These are phyloP conservation scores for Knufia petricola DNA, from an alignment of 2,329 filamentous ascomycete genomes.

Conservation along the genomic window DNA sequence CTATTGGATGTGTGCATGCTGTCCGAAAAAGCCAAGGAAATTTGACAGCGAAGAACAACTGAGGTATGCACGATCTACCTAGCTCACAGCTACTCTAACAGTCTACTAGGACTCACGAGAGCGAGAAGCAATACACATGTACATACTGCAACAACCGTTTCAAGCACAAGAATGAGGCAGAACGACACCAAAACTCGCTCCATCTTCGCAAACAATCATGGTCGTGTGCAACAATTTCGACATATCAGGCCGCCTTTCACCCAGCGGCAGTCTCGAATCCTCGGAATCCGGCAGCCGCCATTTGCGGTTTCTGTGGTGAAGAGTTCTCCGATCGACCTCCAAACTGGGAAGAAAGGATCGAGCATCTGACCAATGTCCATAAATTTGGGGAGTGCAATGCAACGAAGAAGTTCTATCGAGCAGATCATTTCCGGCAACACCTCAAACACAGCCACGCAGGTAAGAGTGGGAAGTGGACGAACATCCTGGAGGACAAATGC, in stretches of 20 bases:
- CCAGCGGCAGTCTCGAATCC: constrained; percentile 48
- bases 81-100: background rate
- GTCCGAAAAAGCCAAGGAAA: constrained; percentile 93
- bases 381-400: constrained; percentile 98
- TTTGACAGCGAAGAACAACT: constrained; percentile 79
- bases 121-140: constrained; percentile 94
- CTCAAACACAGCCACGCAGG: constrained; percentile 95
- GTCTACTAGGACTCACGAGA: constrained; percentile 62
- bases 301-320: constrained; percentile 90
- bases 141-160: constrained; percentile 88
- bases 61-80: constrained; percentile 44
- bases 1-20: constrained; percentile 77
- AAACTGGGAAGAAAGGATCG: constrained; percentile 78
- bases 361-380: constrained; percentile 81
- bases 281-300: constrained; percentile 45
- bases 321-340: constrained; percentile 68
- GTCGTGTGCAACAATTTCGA: constrained; percentile 79
- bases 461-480: constrained; percentile 97
- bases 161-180: constrained; percentile 98
- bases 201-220: constrained; percentile 89
- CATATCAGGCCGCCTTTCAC: constrained; percentile 76
- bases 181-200: constrained; percentile 89
- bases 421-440: constrained; percentile 96
- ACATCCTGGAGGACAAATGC: constrained; percentile 92
- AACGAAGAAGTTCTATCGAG: constrained; percentile 94